Percentiles rank a stretch among this genome's conserved stretches.
phyloP scores from a whole-genome alignment of 495 filamentous ascomycete genomes.

The Eremomyces bilateralis region DNA sequence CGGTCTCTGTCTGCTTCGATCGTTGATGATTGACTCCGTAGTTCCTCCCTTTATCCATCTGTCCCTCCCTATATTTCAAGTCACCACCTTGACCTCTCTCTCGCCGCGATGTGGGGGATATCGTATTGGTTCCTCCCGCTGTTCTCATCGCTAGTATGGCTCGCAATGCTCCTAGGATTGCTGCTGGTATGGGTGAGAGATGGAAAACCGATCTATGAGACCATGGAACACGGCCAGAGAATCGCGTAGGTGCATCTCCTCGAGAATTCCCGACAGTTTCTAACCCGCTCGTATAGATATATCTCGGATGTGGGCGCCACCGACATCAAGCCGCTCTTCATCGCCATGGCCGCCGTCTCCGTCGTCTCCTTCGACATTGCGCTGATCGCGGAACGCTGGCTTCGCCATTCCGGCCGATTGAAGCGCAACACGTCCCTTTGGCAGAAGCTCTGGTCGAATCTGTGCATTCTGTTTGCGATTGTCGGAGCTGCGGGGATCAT shows the following conservation, averaged over 20 bases:
- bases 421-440: conserved; percentile 40
- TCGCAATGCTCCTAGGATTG: conserved; percentile 54
- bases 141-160: conserved; percentile 60
- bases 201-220: conserved; percentile 36
- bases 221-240: conserved; percentile 38
- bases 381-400: conserved; percentile 60
- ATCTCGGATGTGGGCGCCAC: conserved; percentile 35
- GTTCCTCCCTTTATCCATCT: too few species aligned
- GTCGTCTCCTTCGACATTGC: conserved; percentile 69
- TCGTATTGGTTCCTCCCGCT: conserved; percentile 60
- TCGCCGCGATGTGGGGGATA: too few species aligned
- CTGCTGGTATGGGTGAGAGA: conserved; percentile 44
- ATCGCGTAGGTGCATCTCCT: conserved; percentile 49
- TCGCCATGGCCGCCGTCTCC: conserved; percentile 55
- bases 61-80: too few species aligned
- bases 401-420: conserved; percentile 54
- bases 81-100: too few species aligned
- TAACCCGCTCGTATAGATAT: conserved; percentile 3
- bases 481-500: conserved; percentile 63
- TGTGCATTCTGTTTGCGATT: conserved; percentile 52
- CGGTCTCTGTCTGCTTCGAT: too few species aligned
- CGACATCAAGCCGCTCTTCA: conserved; percentile 66
- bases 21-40: too few species aligned
- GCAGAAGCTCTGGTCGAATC: conserved; percentile 47
- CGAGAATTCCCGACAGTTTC: background rate